A percentile compares a stretch with the other conserved stretches of the same genome.
Conservation (phyloP, 495 filamentous ascomycete genomes). For the Penicillium samsonianum region DNA sequence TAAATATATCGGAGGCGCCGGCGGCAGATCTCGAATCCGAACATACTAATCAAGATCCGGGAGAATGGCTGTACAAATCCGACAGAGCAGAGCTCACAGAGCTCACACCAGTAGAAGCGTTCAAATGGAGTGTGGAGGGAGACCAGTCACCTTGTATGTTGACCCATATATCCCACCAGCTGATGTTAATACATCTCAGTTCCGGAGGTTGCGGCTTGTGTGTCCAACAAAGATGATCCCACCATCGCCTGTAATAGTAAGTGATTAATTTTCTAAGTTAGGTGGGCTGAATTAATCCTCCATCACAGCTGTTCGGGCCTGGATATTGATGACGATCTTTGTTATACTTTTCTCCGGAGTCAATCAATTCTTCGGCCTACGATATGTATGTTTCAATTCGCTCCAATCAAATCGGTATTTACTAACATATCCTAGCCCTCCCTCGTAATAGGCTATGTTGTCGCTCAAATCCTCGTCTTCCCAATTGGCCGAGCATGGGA, state of each 20-base stretch:
- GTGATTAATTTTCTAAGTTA: not conserved
- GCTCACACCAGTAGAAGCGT: slow-evolving; percentile 28
- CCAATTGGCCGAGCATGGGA: slow-evolving; percentile 48
- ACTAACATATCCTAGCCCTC: slow-evolving; percentile 64
- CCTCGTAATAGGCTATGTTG: slow-evolving; percentile 68
- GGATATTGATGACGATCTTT: slow-evolving; percentile 30
- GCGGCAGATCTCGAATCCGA: slow-evolving; percentile 15
- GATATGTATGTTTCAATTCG: slow-evolving; percentile 25
- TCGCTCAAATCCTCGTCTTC: slow-evolving; percentile 65
- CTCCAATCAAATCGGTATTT: not conserved
- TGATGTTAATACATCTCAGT: slow-evolving; percentile 15
- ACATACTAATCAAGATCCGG: slow-evolving; percentile 2
- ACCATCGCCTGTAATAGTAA: slow-evolving; percentile 27
- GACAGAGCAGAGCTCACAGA: slow-evolving; percentile 18
- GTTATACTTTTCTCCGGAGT: slow-evolving; percentile 30
- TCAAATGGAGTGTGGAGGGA: slow-evolving; percentile 32
- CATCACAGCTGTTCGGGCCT: slow-evolving; percentile 29
- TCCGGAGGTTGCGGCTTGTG: slow-evolving; percentile 34
- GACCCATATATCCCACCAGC: not conserved
- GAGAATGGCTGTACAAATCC: slow-evolving; percentile 5
- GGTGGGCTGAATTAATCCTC: not conserved
- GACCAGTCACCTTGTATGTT: slow-evolving; percentile 32
- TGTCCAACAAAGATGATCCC: slow-evolving; percentile 33
- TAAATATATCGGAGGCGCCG: slow-evolving; percentile 1
- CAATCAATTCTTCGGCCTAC: slow-evolving; percentile 33